phyloP scores from a whole-genome alignment of 805 yeast species.

The Candida verbasci region DNA sequence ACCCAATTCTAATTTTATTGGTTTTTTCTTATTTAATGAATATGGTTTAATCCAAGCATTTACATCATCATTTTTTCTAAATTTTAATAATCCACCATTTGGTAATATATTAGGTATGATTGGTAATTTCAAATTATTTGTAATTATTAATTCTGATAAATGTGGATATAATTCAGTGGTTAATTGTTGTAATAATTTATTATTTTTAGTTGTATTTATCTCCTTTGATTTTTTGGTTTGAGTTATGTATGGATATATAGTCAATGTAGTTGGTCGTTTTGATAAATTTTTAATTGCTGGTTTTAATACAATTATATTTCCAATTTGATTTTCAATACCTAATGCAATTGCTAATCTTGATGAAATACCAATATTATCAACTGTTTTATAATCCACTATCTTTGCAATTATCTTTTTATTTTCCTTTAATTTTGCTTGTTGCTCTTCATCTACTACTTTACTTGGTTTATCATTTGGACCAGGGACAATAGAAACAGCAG shows the following conservation, averaged over 20 bases:
- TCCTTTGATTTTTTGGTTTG: constrained; percentile 30
- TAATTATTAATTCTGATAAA: constrained; percentile 30
- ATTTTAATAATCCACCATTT: constrained; percentile 55
- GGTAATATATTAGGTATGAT: constrained; percentile 43
- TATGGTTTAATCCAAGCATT: constrained; percentile 39
- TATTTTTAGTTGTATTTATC: constrained; percentile 17
- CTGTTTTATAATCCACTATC: constrained; percentile 36
- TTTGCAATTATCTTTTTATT: constrained; percentile 48
- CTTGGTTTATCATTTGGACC: constrained; percentile 39
- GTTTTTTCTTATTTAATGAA: constrained; percentile 23
- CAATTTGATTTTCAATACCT: constrained; percentile 45
- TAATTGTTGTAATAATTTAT: constrained; percentile 16
- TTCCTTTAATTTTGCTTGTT: constrained; percentile 20
- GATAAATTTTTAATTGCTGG: constrained; percentile 34
- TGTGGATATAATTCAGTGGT: constrained; percentile 15
- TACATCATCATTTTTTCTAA: constrained; percentile 42
- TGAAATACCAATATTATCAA: constrained; percentile 47
- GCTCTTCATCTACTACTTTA: constrained; percentile 10
- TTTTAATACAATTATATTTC: constrained; percentile 51
- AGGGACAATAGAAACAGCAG: constrained; percentile 46
- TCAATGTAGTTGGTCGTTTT: constrained; percentile 35
- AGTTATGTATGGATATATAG: constrained; percentile 53
- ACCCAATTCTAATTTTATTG: constrained; percentile 44
- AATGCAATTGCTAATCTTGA: constrained; percentile 51
- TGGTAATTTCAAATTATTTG: constrained; percentile 54